These are phyloP conservation scores for Penicillium sp. DNA, from an alignment of 2,329 filamentous ascomycete species.

Conservation along the genomic window DNA sequence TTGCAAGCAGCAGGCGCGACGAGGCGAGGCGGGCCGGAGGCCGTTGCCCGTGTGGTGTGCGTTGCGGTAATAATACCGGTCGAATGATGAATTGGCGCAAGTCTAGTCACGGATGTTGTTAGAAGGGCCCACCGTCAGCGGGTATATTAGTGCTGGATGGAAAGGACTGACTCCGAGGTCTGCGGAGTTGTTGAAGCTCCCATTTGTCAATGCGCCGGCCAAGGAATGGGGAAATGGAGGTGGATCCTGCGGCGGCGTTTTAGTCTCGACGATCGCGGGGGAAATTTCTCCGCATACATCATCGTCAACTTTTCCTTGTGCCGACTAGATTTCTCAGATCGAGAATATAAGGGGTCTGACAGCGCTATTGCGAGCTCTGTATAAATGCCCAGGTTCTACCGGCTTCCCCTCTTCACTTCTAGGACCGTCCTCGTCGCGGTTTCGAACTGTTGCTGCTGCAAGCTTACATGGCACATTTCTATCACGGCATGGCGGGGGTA, in stretches of 20 bases:
- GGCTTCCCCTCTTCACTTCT: neutral
- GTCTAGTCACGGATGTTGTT: neutral
- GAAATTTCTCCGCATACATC: conserved; percentile 21
- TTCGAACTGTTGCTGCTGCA: neutral
- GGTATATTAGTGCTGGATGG: neutral
- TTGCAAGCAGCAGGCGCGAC: neutral
- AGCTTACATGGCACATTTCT: neutral
- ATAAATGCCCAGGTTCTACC: neutral
- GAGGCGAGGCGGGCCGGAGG: neutral
- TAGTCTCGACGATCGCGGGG: conserved; percentile 14
- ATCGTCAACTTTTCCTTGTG: neutral
- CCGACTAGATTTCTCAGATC: neutral
- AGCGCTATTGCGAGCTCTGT: neutral
- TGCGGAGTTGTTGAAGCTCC: neutral
- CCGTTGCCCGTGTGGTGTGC: neutral
- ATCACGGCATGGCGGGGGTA: neutral
- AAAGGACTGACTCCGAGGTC: neutral
- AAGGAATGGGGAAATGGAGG: neutral
- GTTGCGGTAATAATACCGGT: neutral
- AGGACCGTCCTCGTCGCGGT: neutral
- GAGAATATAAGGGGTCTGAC: neutral
- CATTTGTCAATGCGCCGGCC: neutral
- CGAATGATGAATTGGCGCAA: neutral
- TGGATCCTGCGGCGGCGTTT: neutral
- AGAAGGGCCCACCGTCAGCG: neutral